Evolutionary conservation across 371 early-diverging fungal species (phyloP).

Genomic region (Haplosporangium sp.): DNA sequence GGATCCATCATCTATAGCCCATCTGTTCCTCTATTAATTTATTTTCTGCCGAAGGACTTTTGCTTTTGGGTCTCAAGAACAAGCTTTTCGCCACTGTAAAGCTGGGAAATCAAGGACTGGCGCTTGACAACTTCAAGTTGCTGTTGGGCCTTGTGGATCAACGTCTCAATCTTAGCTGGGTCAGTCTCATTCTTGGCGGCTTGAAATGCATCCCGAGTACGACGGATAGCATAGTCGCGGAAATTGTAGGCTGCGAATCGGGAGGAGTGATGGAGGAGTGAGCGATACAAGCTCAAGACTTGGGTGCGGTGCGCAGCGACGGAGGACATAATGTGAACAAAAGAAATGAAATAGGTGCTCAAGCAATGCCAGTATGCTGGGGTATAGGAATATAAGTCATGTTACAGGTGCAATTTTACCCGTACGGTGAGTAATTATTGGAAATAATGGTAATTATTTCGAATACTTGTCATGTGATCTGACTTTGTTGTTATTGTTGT

Average conservation of each 20-base stretch:
- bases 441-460: too few species aligned
- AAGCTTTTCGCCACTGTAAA: slow-evolving; percentile 69
- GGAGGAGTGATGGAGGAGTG: slow-evolving; percentile 71
- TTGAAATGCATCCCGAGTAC: slow-evolving; percentile 76
- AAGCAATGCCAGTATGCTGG: too few species aligned
- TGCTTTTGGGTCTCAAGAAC: slow-evolving; percentile 65
- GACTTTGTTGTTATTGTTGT: too few species aligned
- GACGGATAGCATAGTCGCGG: slow-evolving; percentile 76
- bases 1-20: neutral
- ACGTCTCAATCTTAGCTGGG: slow-evolving; percentile 63
- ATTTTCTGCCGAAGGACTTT: slow-evolving; percentile 37
- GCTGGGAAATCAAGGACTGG: slow-evolving; percentile 73
- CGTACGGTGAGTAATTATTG: too few species aligned
- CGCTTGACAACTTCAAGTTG: slow-evolving; percentile 75
- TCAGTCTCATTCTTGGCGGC: slow-evolving; percentile 68
- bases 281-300: slow-evolving; percentile 73
- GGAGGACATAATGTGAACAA: slow-evolving; percentile 11
- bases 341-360: neutral
- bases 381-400: too few species aligned
- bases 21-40: slow-evolving; percentile 1
- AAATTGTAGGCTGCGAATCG: slow-evolving; percentile 79
- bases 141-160: slow-evolving; percentile 65
- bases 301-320: slow-evolving; percentile 48
- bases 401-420: too few species aligned
- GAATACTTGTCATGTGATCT: too few species aligned